Percentiles rank a stretch among this genome's conserved stretches.
Conservation (phyloP, 805 yeast species). For the Cyberlindnera petersonii region DNA sequence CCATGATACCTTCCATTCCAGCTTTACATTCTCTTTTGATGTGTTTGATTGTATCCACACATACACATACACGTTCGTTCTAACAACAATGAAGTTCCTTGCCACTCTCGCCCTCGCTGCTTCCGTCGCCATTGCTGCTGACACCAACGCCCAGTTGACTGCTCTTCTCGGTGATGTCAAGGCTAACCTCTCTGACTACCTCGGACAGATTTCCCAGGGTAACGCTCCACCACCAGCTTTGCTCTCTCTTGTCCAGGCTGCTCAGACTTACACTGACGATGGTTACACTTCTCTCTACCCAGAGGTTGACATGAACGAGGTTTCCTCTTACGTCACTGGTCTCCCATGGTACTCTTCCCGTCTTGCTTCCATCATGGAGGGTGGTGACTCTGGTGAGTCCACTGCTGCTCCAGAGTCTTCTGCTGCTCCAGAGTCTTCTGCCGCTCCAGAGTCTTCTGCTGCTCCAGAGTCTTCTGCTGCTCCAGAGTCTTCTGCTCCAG, state of each 20-base stretch:
- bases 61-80: neutral
- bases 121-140: conserved; percentile 9
- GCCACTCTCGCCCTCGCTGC: conserved; percentile 12
- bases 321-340: conserved; percentile 18
- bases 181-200: conserved; percentile 20
- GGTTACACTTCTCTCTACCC: conserved; percentile 31
- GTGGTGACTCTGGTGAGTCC: conserved; percentile 9
- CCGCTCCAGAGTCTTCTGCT: conserved; percentile 4
- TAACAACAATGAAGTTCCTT: conserved; percentile 6
- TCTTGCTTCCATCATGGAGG: conserved; percentile 17
- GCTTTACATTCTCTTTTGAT: too few species aligned
- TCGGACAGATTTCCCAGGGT: conserved; percentile 19
- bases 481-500: conserved; percentile 11
- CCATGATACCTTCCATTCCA: too few species aligned
- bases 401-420: conserved; percentile 4
- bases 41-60: too few species aligned
- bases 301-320: conserved; percentile 25
- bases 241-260: conserved; percentile 26
- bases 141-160: conserved; percentile 8
- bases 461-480: conserved; percentile 11
- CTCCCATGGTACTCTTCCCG: conserved; percentile 33
- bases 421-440: conserved; percentile 14
- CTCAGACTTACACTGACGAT: conserved; percentile 32
- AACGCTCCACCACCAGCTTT: conserved; percentile 29
- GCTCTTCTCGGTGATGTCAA: conserved; percentile 20